Percentiles rank a stretch among this genome's conserved stretches.
Conservation (phyloP, 176 grass and related monocot genomes). For the Chloris gayana region DNA sequence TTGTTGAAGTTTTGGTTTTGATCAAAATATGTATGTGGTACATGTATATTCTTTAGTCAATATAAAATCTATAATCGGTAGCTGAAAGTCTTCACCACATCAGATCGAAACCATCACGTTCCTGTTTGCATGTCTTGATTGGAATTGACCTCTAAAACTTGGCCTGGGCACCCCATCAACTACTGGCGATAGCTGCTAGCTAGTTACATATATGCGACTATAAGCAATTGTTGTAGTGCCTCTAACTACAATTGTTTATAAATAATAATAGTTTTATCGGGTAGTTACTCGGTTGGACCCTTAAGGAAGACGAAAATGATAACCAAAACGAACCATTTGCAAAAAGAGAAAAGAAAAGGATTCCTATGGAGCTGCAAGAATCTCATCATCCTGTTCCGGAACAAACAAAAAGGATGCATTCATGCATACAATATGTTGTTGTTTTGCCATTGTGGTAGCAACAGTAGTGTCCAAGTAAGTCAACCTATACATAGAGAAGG, state of each 20-base stretch:
- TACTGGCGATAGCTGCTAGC: background rate
- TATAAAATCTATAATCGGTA: background rate
- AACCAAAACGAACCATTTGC: background rate
- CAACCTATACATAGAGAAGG: background rate
- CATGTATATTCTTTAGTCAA: background rate
- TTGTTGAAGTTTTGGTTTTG: too few species aligned
- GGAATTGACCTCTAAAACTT: background rate
- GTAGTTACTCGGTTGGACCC: background rate
- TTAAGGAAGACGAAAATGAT: background rate
- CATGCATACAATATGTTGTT: background rate
- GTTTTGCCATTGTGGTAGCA: background rate
- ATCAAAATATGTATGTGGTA: too few species aligned
- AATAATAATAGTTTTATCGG: background rate
- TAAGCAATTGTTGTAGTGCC: background rate
- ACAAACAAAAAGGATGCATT: conserved; percentile 1
- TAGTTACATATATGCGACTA: background rate
- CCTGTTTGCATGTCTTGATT: background rate
- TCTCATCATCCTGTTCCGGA: background rate
- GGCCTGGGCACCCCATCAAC: background rate
- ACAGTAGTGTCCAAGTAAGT: background rate
- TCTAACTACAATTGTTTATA: background rate
- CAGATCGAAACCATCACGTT: background rate
- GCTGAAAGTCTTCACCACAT: background rate
- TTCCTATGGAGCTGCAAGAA: background rate
- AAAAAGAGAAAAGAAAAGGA: background rate